Conservation (phyloP, 345 rosid species). For the Salix arbutifolia region DNA sequence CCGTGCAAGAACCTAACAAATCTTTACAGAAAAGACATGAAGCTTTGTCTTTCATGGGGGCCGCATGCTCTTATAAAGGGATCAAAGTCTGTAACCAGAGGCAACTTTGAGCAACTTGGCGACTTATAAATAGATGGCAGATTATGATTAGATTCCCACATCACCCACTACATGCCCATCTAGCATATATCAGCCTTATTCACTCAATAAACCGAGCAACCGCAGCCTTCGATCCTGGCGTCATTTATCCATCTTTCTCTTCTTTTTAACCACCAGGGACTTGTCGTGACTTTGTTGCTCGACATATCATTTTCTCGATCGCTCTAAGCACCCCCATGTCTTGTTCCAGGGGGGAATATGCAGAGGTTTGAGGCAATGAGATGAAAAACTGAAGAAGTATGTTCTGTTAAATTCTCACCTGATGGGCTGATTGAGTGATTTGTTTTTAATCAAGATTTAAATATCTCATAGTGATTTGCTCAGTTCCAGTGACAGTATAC, state of each 20-base stretch:
- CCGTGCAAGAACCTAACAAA: neutral
- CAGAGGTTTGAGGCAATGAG: neutral
- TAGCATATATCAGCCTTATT: conserved; percentile 13
- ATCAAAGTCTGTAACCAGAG: conserved; percentile 2
- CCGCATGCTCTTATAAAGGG: conserved; percentile 29
- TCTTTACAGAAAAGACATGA: conserved; percentile 10
- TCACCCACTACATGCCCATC: neutral
- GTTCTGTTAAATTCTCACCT: neutral
- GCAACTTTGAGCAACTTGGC: conserved; percentile 7
- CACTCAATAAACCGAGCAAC: neutral
- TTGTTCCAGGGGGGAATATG: neutral
- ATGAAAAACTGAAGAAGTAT: neutral
- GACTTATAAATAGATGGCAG: conserved; percentile 4
- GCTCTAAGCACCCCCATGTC: neutral
- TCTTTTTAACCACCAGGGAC: conserved; percentile 13
- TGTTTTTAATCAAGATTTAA: no score
- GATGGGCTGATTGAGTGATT: neutral
- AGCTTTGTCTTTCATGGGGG: conserved; percentile 10
- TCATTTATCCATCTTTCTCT: neutral
- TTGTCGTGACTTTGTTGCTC: conserved; percentile 1
- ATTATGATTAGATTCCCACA: conserved; percentile 23
- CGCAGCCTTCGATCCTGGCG: neutral
- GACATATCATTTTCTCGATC: conserved; percentile 23
- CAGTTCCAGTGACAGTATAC: neutral
- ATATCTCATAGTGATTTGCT: no score